Conservation (phyloP, 2,329 filamentous ascomycete genomes). For the Paecilomyces fulvus region DNA sequence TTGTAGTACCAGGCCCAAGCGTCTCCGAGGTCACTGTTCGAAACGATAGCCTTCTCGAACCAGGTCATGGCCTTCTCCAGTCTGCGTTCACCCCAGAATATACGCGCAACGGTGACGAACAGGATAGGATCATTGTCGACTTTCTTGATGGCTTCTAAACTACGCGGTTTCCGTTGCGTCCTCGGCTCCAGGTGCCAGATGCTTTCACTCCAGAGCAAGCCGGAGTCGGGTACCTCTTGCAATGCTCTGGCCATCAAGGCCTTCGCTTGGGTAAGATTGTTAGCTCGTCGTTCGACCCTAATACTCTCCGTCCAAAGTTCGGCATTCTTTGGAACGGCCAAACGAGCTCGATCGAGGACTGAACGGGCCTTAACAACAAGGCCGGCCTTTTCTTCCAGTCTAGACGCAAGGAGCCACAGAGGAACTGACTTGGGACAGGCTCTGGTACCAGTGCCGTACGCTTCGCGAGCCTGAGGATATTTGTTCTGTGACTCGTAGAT, state of each 20-base stretch:
- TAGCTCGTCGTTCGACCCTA: slow-evolving; percentile 78
- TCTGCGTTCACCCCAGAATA: slow-evolving; percentile 90
- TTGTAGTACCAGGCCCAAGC: slow-evolving; percentile 98
- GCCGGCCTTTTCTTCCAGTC: slow-evolving; percentile 77
- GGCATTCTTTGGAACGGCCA: slow-evolving; percentile 76
- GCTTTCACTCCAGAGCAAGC: slow-evolving; percentile 83
- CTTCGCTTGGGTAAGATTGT: slow-evolving; percentile 75
- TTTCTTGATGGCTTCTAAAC: slow-evolving; percentile 92
- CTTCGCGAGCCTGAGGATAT: slow-evolving; percentile 76
- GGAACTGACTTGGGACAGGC: slow-evolving; percentile 76
- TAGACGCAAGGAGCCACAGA: slow-evolving; percentile 80
- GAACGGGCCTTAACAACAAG: slow-evolving; percentile 86
- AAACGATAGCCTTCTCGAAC: slow-evolving; percentile 91
- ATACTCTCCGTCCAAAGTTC: slow-evolving; percentile 92
- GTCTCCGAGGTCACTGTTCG: slow-evolving; percentile 82
- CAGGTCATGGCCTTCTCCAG: slow-evolving; percentile 91
- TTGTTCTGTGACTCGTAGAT: slow-evolving; percentile 83
- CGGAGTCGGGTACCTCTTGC: slow-evolving; percentile 81
- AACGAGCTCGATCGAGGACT: slow-evolving; percentile 80
- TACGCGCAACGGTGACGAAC: slow-evolving; percentile 84
- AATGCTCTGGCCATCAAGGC: slow-evolving; percentile 88
- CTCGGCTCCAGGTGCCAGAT: slow-evolving; percentile 91
- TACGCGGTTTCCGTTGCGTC: slow-evolving; percentile 84
- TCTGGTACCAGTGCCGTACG: slow-evolving; percentile 79
- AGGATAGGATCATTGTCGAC: slow-evolving; percentile 85